Base-by-base conservation (phyloP, 139 green algal genomes). In the Tetradesmus lagerheimii region DNA sequence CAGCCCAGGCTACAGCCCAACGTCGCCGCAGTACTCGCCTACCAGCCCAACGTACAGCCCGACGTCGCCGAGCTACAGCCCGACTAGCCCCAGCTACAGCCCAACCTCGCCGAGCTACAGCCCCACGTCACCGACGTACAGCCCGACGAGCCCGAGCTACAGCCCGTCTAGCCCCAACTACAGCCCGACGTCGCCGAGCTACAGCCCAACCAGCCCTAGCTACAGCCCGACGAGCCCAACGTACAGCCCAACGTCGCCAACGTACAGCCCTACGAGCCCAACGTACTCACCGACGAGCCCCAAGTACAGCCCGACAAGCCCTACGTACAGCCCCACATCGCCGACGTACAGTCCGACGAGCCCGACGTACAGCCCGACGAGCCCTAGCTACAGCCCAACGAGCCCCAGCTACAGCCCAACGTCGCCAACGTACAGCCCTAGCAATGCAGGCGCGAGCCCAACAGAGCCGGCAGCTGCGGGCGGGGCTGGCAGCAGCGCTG, bases 261-360 rank as follows among this genome's bases (percentile, higher is more conserved):
- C 88, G 0, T 95, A 95, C 86, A 88, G 35, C 90, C 86, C 97
- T 8, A 97, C 96, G 0, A 94, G 86, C 0, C 94, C 94, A 14
- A 90, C 86, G 0, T 98, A 97, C 89, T 94, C 88, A 35, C 96
- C 97, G 1, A 97, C 95, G 4, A 93, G 77, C 5, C 93, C 93
- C 15, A 89, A 88, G 3, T 95, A 96, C 89, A 92, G 71, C 47
- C 96, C 96, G 1, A 96, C 94, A 4, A 92, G 75, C 25, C 93
- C 94, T 0, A 80, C 91, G 0, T 98, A 97, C 87, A 96, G 92
- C 14, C 97, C 97, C 25, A 97, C 96, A 0, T 95, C 90, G 0
- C 95, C 94, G 2, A 83, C 88, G 0, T 97, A 98, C 76, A 95
- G 90, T 2, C 95, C 94, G 3, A 96, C 94, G 2, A 91, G 76